These are phyloP conservation scores for Boletus subcaerulescens DNA, from an alignment of 768 basidiomycete species.

Conservation along the genomic window DNA sequence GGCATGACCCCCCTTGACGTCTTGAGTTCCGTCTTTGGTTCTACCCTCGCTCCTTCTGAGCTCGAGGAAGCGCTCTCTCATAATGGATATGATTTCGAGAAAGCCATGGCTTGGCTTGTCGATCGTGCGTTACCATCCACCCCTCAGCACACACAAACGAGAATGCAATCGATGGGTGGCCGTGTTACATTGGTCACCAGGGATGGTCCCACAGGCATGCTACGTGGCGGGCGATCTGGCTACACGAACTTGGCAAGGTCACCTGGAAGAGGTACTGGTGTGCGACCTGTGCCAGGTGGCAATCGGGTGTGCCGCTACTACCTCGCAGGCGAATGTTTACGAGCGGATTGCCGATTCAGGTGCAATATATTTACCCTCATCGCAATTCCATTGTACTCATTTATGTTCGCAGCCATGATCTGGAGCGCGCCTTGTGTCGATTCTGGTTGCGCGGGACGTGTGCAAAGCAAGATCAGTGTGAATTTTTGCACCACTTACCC, in stretches of 20 bases:
- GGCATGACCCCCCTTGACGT: constrained; percentile 99
- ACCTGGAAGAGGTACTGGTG: constrained; percentile 26
- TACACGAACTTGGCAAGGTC: constrained; percentile 23
- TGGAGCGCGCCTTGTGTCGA: constrained; percentile 90
- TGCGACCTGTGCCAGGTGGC: constrained; percentile 45
- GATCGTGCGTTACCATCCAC: constrained; percentile 59
- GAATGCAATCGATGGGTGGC: constrained; percentile 63
- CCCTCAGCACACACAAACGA: constrained; percentile 37
- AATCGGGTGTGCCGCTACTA: constrained; percentile 91
- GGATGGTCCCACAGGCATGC: constrained; percentile 39
- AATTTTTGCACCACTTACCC: constrained; percentile 91
- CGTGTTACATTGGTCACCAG: constrained; percentile 64
- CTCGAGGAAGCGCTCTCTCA: constrained; percentile 88
- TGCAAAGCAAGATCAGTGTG: constrained; percentile 94
- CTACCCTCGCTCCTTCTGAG: constrained; percentile 84
- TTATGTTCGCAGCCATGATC: constrained; percentile 67
- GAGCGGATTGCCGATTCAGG: constrained; percentile 99
- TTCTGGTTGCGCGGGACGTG: constrained; percentile 99
- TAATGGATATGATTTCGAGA: constrained; percentile 93
- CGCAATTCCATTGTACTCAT: constrained; percentile 7
- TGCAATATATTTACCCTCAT: constrained; percentile 35
- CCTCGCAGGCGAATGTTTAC: constrained; percentile 90
- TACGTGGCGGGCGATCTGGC: constrained; percentile 44
- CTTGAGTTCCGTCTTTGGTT: constrained; percentile 89
- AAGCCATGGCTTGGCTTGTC: constrained; percentile 91